A percentile compares a stretch with the other conserved stretches of the same genome.
These are phyloP conservation scores for Tilletia indica DNA, from an alignment of 1,284 basidiomycete genomes.

Conservation along the genomic window DNA sequence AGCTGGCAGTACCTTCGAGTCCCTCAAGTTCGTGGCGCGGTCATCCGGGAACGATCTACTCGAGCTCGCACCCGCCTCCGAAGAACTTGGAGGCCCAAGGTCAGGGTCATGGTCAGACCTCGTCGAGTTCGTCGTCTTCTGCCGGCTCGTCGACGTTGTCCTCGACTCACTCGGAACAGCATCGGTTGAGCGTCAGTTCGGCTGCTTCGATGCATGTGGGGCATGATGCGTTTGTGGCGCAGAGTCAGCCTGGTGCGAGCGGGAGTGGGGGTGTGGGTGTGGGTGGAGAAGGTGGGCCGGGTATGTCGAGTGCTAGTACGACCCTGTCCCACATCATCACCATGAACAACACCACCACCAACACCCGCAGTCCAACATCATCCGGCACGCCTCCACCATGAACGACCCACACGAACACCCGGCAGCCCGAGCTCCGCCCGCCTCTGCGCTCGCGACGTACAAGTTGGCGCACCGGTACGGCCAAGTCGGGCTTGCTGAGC, in stretches of 20 bases:
- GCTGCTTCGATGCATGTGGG: too few relatives aligned
- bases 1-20: neutral
- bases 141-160: too few relatives aligned
- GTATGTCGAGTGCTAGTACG: too few relatives aligned
- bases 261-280: too few relatives aligned
- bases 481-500: conserved; percentile 66
- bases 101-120: neutral
- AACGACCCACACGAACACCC: conserved; percentile 75
- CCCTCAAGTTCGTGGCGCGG: conserved; percentile 1
- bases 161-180: too few relatives aligned
- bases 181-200: too few relatives aligned
- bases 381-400: neutral
- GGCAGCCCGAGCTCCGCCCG: conserved; percentile 61
- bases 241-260: too few relatives aligned
- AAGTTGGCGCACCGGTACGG: conserved; percentile 76
- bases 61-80: conserved; percentile 6
- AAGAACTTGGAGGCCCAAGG: neutral
- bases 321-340: too few relatives aligned
- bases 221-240: too few relatives aligned
- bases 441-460: conserved; percentile 70
- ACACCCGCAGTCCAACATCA: neutral
- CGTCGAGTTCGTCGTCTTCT: too few relatives aligned
- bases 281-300: too few relatives aligned
- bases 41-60: conserved; percentile 7
- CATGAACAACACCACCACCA: neutral